phyloP scores from a whole-genome alignment of 345 rosid genomes.

The Moringa oleifera region DNA sequence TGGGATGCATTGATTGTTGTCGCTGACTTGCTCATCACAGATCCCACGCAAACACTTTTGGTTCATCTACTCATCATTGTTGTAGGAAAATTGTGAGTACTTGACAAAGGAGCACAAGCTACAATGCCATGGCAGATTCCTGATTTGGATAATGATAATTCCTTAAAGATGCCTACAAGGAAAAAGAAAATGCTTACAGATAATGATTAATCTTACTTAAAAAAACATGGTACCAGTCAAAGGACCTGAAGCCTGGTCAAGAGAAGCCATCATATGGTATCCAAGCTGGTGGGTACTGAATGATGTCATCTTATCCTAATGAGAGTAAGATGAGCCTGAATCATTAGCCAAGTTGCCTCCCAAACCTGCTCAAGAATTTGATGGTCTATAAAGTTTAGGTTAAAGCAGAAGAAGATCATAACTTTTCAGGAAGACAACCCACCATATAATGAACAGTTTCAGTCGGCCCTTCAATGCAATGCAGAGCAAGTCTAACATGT shows the following conservation, averaged over 20 bases:
- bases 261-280: constrained; percentile 7
- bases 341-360: too few relatives aligned
- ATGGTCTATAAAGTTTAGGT: too few relatives aligned
- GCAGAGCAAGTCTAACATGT: too few relatives aligned
- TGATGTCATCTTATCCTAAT: constrained; percentile 6
- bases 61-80: constrained; percentile 16
- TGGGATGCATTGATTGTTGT: constrained; percentile 22
- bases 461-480: too few relatives aligned
- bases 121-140: constrained; percentile 1
- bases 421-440: too few relatives aligned
- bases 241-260: constrained; percentile 9
- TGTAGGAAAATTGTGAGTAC: background rate
- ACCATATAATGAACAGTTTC: too few relatives aligned
- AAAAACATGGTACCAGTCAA: constrained; percentile 2
- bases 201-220: constrained; percentile 10
- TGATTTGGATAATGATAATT: constrained; percentile 8
- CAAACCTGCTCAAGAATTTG: too few relatives aligned
- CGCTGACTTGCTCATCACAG: constrained; percentile 10
- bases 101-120: constrained; percentile 6
- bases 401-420: too few relatives aligned
- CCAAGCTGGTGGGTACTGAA: background rate
- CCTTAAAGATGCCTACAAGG: background rate
- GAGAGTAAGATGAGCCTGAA: too few relatives aligned
- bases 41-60: background rate
- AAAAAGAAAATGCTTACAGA: background rate